phyloP scores from a whole-genome alignment of 306 rosid genomes.

The Abrus pulchellus region DNA sequence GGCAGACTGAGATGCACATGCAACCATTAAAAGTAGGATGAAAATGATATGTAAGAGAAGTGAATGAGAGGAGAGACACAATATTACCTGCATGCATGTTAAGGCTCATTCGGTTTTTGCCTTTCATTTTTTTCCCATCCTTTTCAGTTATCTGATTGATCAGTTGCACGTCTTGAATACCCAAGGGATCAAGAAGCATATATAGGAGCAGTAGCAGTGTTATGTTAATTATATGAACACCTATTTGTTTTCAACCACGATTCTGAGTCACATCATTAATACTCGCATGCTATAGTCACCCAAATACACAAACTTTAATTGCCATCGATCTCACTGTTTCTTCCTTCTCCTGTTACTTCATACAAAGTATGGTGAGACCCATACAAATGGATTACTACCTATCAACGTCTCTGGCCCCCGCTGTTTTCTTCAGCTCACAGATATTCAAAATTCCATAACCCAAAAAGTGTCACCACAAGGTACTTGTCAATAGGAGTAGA shows the following conservation, averaged over 20 bases:
- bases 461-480: no score
- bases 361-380: conserved; percentile 17
- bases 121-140: no score
- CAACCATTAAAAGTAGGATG: not conserved
- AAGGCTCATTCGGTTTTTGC: no score
- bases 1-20: not conserved
- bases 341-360: conserved; percentile 27
- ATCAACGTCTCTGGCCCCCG: conserved; percentile 7
- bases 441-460: not conserved
- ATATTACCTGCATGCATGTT: no score
- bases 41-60: not conserved
- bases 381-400: conserved; percentile 15
- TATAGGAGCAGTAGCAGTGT: not conserved
- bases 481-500: no score
- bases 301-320: conserved; percentile 22
- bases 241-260: conserved; percentile 12
- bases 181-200: not conserved
- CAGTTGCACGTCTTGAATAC: not conserved
- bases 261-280: conserved; percentile 27
- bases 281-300: not conserved
- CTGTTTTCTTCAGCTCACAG: conserved; percentile 3
- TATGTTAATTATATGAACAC: not conserved
- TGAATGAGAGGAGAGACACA: not conserved
- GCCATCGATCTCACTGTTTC: conserved; percentile 16
- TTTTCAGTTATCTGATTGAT: not conserved